Evolutionary conservation across 768 basidiomycete species (phyloP).

Genomic region (Leccinum obscurum): DNA sequence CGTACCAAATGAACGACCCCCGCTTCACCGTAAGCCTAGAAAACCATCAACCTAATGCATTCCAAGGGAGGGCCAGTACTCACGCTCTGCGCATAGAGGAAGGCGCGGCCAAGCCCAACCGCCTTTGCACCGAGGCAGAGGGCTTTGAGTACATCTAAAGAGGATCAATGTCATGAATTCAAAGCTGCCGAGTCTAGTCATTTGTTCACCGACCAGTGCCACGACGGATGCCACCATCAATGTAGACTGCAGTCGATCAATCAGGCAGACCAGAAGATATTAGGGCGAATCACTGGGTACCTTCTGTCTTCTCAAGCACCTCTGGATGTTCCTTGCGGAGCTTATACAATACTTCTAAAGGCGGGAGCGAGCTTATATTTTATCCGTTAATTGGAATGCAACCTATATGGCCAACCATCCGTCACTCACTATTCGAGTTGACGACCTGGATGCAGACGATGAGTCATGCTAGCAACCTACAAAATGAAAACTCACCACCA

Average conservation of each 20-base stretch:
- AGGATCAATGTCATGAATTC: neutral
- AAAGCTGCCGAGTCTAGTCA: neutral
- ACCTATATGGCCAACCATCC: neutral
- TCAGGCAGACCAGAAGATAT: constrained; percentile 3
- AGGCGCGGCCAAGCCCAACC: constrained; percentile 83
- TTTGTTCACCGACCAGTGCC: constrained; percentile 60
- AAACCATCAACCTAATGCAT: constrained; percentile 6
- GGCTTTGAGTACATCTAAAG: constrained; percentile 80
- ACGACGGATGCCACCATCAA: constrained; percentile 75
- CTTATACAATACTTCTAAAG: constrained; percentile 75
- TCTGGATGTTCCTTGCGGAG: constrained; percentile 74
- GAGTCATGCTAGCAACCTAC: neutral
- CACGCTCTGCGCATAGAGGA: constrained; percentile 86
- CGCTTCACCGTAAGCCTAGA: constrained; percentile 70
- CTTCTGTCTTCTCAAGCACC: constrained; percentile 71
- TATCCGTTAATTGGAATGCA: constrained; percentile 7
- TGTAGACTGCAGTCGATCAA: constrained; percentile 56
- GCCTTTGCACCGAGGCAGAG: constrained; percentile 86
- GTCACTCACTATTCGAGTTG: constrained; percentile 77
- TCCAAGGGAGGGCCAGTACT: constrained; percentile 18
- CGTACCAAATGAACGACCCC: constrained; percentile 68
- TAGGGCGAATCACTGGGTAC: constrained; percentile 29
- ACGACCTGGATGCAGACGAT: constrained; percentile 44
- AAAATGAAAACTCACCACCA: constrained; percentile 54
- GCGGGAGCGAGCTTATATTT: constrained; percentile 62